Evolutionary conservation across 1,284 basidiomycete species (phyloP), one percentile per base, ranked within the genome.

Genomic region (Leccinum fuscescens): DNA sequence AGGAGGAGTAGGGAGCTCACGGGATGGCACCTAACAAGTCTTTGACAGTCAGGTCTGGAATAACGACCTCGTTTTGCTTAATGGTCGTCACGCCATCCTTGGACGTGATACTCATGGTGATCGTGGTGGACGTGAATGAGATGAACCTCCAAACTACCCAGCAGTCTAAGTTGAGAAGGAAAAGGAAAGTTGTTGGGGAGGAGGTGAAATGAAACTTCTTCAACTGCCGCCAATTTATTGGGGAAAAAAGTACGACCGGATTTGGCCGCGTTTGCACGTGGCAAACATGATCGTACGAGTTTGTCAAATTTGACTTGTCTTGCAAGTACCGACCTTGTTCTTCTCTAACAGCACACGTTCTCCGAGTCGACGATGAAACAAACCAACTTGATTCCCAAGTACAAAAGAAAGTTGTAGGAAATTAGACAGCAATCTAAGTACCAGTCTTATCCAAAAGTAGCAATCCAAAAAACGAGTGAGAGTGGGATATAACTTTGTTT

Each of bases 21-120:
- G 94, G 96, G 73, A 98, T 97, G 29, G 85, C 86, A 58, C 86
- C 86, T 57, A 98, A 83, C 62, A 98, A 77, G 71, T 96, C 91
- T 78, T 94, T 95, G 73, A 96, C 82, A 20, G 89, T 83, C 62
- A 94, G 80, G 77, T 93, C 87, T 39, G 93, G 93, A 62, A 94
- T 90, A 53, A 85, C 74, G 68, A 87, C 86, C 60, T 82, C 78
- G 52, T 77, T 79, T 76, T 90, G 89, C 66, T 86, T 79, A 61
- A 88, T 78, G 67, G 75, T 65, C 57, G 68, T 72, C 27, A 65
- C 54, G 51, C 61, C 63, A 46, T 69, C 52, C 56, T 64, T 62
- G n/a, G 57, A 59, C 22, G 62, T n/a, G 11, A 61, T 17, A 33
- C 24, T 63, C 73, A 75, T 73, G 14, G 44, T 64, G 53, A 53